Conservation (phyloP, 2,329 filamentous ascomycete genomes). For the Aspergillus quadricinctus region DNA sequence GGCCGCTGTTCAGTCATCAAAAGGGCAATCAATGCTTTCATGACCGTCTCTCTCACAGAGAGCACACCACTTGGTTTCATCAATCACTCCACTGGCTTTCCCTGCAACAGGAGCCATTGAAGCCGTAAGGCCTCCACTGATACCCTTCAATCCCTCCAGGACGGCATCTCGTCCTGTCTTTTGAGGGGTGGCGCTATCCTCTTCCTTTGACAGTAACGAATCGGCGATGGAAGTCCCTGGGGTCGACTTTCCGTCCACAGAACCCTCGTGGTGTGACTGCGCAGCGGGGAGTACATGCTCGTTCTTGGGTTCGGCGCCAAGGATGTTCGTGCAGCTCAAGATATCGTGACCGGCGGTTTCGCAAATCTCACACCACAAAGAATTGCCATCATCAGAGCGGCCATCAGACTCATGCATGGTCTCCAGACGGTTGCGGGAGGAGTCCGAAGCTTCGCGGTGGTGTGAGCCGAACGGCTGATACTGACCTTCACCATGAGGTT, state of each 20-base stretch:
- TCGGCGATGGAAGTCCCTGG: conserved; percentile 13
- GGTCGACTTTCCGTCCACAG: conserved; percentile 13
- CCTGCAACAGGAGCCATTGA: conserved; percentile 64
- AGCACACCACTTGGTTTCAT: conserved; percentile 92
- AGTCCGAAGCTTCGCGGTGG: conserved; percentile 23
- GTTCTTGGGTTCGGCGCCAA: conserved; percentile 43
- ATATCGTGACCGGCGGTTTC: conserved; percentile 91
- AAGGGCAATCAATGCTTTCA: conserved; percentile 90
- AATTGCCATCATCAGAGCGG: conserved; percentile 68
- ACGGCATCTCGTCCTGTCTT: conserved; percentile 41
- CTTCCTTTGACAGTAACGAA: conserved; percentile 10
- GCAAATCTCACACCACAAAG: conserved; percentile 91
- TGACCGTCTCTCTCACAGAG: conserved; percentile 95
- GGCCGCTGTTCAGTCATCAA: conserved; percentile 61
- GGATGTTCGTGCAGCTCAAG: conserved; percentile 89
- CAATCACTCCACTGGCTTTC: conserved; percentile 71
- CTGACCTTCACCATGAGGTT: conserved; percentile 20
- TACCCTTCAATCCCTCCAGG: conserved; percentile 40
- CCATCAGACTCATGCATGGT: conserved; percentile 40
- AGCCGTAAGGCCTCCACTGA: conserved; percentile 31
- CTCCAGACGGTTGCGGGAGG: conserved; percentile 30
- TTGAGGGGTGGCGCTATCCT: conserved; percentile 22
- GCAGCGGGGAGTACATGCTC: conserved; percentile 11
- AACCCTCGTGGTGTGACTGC: conserved; percentile 9
- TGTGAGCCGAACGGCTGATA: conserved; percentile 23